Evolutionary conservation across 139 green algal genomes (phyloP).

Genomic region (Eudorina sp.): DNA sequence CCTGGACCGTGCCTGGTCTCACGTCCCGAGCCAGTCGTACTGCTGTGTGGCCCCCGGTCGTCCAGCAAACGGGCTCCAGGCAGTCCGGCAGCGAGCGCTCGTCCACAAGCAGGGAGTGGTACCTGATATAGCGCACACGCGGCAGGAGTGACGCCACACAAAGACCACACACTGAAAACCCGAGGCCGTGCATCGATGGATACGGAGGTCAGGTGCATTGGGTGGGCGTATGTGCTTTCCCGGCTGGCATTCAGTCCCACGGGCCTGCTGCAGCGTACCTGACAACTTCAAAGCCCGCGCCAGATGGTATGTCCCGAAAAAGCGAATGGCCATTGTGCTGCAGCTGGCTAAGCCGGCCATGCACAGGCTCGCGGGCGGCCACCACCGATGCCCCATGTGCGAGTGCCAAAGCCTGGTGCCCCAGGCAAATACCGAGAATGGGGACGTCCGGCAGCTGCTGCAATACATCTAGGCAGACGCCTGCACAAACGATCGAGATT

Average conservation of each 20-base stretch:
- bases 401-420: slow-evolving; percentile 92
- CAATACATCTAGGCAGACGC: slow-evolving; percentile 85
- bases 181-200: too few relatives aligned
- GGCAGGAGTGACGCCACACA: too few relatives aligned
- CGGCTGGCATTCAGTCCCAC: too few relatives aligned
- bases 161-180: too few relatives aligned
- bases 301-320: slow-evolving; percentile 88
- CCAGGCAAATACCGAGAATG: slow-evolving; percentile 97
- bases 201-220: too few relatives aligned
- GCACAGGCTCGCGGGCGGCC: slow-evolving; percentile 89
- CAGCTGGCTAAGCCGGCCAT: slow-evolving; percentile 89
- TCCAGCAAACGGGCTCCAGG: slow-evolving; percentile 90
- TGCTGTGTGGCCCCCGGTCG: slow-evolving; percentile 66
- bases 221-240: too few relatives aligned
- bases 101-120: slow-evolving; percentile 95
- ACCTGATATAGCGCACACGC: slow-evolving; percentile 83
- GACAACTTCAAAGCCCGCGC: slow-evolving; percentile 72
- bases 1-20: slow-evolving; percentile 12
- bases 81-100: slow-evolving; percentile 75
- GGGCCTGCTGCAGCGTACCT: too few relatives aligned
- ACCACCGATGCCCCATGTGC: slow-evolving; percentile 79
- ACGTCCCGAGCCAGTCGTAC: slow-evolving; percentile 50
- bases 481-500: too few relatives aligned
- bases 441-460: slow-evolving; percentile 71
- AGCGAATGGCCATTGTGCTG: slow-evolving; percentile 82